Evolutionary conservation across 306 rosid species (phyloP).

Genomic region (Vicia faba): DNA sequence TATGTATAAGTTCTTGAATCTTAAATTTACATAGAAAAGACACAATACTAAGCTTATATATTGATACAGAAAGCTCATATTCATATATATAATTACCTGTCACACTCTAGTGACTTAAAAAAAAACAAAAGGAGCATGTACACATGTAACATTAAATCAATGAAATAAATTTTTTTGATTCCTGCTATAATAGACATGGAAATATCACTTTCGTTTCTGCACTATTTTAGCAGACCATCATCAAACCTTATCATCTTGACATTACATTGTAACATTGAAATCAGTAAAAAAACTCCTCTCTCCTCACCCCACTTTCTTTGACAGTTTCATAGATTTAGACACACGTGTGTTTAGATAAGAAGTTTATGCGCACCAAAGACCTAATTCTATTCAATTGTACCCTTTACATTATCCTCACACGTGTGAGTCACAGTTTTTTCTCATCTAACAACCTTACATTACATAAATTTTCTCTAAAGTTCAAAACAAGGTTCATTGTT

Average conservation of each 20-base stretch:
- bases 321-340: constrained; percentile 39
- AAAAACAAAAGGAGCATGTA: constrained; percentile 24
- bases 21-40: constrained; percentile 34
- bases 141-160: background rate
- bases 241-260: constrained; percentile 48
- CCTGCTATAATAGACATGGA: constrained; percentile 46
- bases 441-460: constrained; percentile 5
- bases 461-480: background rate
- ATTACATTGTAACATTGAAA: constrained; percentile 38
- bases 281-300: constrained; percentile 42
- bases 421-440: constrained; percentile 40
- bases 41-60: constrained; percentile 24
- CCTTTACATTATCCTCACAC: constrained; percentile 52
- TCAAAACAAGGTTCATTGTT: background rate
- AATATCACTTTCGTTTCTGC: constrained; percentile 54
- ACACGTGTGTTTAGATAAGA: constrained; percentile 55
- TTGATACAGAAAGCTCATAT: background rate
- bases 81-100: constrained; percentile 20
- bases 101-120: constrained; percentile 23
- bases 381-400: constrained; percentile 42
- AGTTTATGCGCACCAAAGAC: constrained; percentile 49
- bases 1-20: constrained; percentile 26
- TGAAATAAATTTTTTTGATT: constrained; percentile 19
- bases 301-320: constrained; percentile 58
- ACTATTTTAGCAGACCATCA: constrained; percentile 45